Percentiles rank a stretch among this genome's conserved stretches.
Conservation (phyloP, 1,139 yeast species). For the Debaryomyces coudertii region DNA sequence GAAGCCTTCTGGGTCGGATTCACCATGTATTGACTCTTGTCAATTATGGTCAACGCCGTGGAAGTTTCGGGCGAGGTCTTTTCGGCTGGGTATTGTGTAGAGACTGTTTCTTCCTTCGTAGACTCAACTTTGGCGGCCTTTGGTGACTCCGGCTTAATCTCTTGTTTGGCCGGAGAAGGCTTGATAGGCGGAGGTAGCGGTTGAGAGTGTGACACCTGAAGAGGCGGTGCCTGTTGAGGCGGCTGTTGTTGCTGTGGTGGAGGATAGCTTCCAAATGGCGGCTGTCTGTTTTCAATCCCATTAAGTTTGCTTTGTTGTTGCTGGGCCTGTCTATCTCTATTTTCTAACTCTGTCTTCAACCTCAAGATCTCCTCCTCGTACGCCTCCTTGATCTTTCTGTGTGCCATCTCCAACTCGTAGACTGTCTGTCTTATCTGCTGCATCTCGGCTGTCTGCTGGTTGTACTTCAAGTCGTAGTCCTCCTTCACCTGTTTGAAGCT, state of each 20-base stretch:
- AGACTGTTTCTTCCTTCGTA: conserved; percentile 13
- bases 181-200: conserved; percentile 22
- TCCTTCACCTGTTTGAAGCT: conserved; percentile 89
- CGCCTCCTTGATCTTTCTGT: conserved; percentile 91
- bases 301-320: conserved; percentile 25
- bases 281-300: conserved; percentile 15
- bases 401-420: conserved; percentile 91
- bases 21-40: conserved; percentile 48
- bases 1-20: conserved; percentile 46
- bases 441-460: conserved; percentile 92
- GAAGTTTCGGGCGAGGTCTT: conserved; percentile 29
- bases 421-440: conserved; percentile 94
- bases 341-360: conserved; percentile 83
- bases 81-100: conserved; percentile 18
- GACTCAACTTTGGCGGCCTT: conserved; percentile 18
- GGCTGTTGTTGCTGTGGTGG: conserved; percentile 22
- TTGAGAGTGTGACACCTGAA: conserved; percentile 17
- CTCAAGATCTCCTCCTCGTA: conserved; percentile 91
- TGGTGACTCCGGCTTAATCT: conserved; percentile 17
- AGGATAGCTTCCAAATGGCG: conserved; percentile 21
- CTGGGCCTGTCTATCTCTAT: conserved; percentile 58
- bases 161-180: conserved; percentile 20
- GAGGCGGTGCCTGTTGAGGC: conserved; percentile 18
- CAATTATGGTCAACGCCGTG: conserved; percentile 42
- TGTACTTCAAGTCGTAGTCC: conserved; percentile 87